Conservation (phyloP, 495 filamentous ascomycete genomes). For the Neurospora sp. region DNA sequence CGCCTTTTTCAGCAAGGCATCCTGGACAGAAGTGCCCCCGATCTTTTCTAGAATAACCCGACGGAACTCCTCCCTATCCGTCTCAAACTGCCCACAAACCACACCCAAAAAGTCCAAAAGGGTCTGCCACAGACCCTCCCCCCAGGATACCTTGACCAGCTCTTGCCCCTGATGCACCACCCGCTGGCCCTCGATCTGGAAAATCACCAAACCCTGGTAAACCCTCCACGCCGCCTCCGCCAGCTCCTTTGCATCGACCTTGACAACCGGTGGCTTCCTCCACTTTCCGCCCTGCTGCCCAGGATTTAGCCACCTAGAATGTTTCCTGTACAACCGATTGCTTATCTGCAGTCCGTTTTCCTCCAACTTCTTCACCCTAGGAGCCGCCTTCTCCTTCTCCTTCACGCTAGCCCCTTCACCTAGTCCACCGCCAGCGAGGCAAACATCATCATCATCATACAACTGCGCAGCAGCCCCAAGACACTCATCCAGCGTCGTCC, state of each 20-base stretch:
- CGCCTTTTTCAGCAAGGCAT: neutral
- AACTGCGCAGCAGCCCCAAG: neutral
- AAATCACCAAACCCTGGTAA: neutral
- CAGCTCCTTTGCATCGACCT: neutral
- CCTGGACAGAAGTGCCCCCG: neutral
- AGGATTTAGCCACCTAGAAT: neutral
- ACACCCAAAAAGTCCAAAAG: neutral
- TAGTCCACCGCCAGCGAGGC: no score
- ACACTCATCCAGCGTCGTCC: constrained; percentile 21
- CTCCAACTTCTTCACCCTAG: neutral
- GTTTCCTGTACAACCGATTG: neutral
- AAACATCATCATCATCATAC: neutral
- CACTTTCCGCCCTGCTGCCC: neutral
- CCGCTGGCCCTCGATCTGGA: neutral
- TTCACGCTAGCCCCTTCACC: neutral
- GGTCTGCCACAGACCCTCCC: neutral
- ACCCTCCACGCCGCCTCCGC: neutral
- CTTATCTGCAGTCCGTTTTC: neutral
- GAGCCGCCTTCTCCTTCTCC: neutral
- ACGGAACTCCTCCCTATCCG: neutral
- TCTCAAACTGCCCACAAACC: neutral
- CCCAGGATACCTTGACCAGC: neutral
- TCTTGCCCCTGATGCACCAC: neutral
- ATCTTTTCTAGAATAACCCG: neutral
- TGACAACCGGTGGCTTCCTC: neutral